A percentile compares a stretch with the other conserved stretches of the same genome.
phyloP scores from a whole-genome alignment of 345 rosid genomes.

The Cochlearia excelsa region DNA sequence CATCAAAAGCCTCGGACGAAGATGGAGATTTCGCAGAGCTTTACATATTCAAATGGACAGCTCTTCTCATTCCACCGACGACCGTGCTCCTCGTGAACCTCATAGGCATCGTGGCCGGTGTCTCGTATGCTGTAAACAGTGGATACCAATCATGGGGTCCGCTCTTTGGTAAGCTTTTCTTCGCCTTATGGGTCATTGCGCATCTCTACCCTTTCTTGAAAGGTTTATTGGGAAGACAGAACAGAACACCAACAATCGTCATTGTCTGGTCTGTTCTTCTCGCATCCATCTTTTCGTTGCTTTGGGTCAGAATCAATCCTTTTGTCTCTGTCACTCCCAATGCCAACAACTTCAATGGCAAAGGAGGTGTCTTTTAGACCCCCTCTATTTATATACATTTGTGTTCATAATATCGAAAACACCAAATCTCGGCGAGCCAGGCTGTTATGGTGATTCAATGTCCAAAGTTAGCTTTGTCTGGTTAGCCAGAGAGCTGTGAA shows the following conservation, averaged over 20 bases:
- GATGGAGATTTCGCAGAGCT: constrained; percentile 83
- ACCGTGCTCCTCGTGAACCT: constrained; percentile 80
- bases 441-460: constrained; percentile 4
- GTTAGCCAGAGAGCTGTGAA: too few species aligned
- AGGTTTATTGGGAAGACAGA: constrained; percentile 94
- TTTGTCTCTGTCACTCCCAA: constrained; percentile 51
- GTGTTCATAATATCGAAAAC: constrained; percentile 30
- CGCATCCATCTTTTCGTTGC: constrained; percentile 87
- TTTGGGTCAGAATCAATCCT: constrained; percentile 91
- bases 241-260: constrained; percentile 88
- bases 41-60: constrained; percentile 93
- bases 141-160: constrained; percentile 97
- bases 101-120: constrained; percentile 86
- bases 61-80: constrained; percentile 90
- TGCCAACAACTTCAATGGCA: constrained; percentile 53
- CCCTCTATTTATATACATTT: constrained; percentile 29
- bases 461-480: too few species aligned
- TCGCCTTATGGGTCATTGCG: constrained; percentile 92
- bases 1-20: constrained; percentile 92
- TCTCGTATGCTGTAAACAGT: constrained; percentile 83
- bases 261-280: constrained; percentile 91
- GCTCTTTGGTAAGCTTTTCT: constrained; percentile 82
- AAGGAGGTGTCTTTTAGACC: constrained; percentile 57
- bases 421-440: constrained; percentile 1
- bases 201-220: constrained; percentile 96